Evolutionary conservation across 306 rosid genomes (phyloP).

Genomic region (Vigna trinervia): DNA sequence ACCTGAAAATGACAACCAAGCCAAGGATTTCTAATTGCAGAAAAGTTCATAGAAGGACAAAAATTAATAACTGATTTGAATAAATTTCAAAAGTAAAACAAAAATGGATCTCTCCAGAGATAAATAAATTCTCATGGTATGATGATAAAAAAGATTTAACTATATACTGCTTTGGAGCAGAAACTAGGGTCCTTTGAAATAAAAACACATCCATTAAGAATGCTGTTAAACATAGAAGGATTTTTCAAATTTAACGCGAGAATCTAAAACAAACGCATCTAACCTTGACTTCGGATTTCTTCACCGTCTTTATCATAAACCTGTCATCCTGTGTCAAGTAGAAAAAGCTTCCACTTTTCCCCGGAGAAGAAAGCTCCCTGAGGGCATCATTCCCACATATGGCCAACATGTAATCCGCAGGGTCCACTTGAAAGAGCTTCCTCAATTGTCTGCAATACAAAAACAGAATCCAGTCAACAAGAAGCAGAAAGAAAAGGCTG

Average conservation of each 20-base stretch:
- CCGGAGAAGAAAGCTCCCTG: slow-evolving; percentile 95
- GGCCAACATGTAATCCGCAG: slow-evolving; percentile 96
- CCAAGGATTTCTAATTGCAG: slow-evolving; percentile 5
- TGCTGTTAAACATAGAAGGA: not conserved
- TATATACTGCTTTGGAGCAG: not conserved
- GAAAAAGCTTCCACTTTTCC: slow-evolving; percentile 94
- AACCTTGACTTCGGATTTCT: slow-evolving; percentile 98
- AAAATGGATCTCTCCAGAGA: not conserved
- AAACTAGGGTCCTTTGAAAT: not conserved
- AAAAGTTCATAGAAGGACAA: not conserved
- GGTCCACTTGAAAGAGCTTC: slow-evolving; percentile 84
- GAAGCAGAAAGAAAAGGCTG: not conserved
- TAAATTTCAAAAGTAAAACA: not conserved
- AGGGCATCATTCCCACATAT: slow-evolving; percentile 91
- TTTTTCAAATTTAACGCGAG: not conserved
- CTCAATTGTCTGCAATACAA: slow-evolving; percentile 74
- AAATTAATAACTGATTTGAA: not conserved
- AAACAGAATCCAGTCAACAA: slow-evolving; percentile 12
- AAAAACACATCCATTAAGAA: slow-evolving; percentile 3
- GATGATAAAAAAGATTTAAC: not conserved
- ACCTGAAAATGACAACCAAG: slow-evolving; percentile 57
- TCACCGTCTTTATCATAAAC: slow-evolving; percentile 94
- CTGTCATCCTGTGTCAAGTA: slow-evolving; percentile 96
- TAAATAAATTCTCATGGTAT: not conserved
- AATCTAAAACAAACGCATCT: slow-evolving; percentile 34